These are phyloP conservation scores for Penicillium chermesinum DNA, from an alignment of 495 filamentous ascomycete species.

Conservation along the genomic window DNA sequence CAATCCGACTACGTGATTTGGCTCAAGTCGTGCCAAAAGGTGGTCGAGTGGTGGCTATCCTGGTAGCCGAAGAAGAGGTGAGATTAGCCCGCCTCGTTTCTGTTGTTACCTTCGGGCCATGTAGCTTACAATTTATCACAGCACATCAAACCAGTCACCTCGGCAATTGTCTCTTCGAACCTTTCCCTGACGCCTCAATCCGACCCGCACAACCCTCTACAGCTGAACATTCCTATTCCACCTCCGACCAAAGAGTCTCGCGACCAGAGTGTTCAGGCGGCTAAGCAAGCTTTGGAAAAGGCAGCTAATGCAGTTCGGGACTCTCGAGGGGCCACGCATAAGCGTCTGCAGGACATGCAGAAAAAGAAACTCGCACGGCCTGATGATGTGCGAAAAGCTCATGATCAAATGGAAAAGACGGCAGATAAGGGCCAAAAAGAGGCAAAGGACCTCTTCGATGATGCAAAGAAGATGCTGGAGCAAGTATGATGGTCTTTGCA, in stretches of 20 bases:
- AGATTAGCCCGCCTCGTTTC: conserved; percentile 15
- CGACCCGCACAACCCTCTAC: conserved; percentile 60
- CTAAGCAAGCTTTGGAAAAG: conserved; percentile 56
- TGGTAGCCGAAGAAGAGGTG: conserved; percentile 60
- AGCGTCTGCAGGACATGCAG: conserved; percentile 58
- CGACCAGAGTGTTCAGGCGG: conserved; percentile 48
- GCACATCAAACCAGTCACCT: conserved; percentile 66
- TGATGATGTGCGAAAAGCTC: conserved; percentile 64
- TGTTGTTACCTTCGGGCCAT: neutral
- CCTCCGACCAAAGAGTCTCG: conserved; percentile 58
- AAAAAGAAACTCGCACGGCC: conserved; percentile 50
- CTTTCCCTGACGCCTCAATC: conserved; percentile 71
- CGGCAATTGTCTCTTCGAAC: conserved; percentile 61
- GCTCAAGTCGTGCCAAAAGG: conserved; percentile 72
- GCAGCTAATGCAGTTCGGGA: conserved; percentile 50
- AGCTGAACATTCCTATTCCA: conserved; percentile 69
- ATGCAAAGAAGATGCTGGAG: conserved; percentile 55
- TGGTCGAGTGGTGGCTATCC: conserved; percentile 59
- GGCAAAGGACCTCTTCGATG: conserved; percentile 65
- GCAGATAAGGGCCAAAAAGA: conserved; percentile 63
- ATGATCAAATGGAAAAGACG: conserved; percentile 67
- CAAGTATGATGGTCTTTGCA: conserved; percentile 19
- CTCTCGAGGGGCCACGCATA: conserved; percentile 54
- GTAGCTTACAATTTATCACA: conserved; percentile 13
- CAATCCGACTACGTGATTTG: conserved; percentile 57